phyloP scores from a whole-genome alignment of 495 filamentous ascomycete species.

The Aspergillus leporis region DNA sequence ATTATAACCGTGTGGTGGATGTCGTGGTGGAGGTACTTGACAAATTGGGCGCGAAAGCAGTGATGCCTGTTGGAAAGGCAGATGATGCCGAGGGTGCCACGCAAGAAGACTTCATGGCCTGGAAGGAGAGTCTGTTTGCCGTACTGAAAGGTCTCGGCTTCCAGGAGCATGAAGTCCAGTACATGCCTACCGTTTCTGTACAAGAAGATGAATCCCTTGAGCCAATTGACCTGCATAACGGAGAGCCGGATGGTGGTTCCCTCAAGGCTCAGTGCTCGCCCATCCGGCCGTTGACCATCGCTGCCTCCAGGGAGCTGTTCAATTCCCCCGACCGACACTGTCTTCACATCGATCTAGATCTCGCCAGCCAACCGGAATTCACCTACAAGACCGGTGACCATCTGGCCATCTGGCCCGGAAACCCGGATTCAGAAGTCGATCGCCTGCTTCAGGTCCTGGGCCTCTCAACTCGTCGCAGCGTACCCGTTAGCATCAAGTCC shows the following conservation, averaged over 20 bases:
- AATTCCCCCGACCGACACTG: constrained; percentile 40
- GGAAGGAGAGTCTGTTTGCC: constrained; percentile 46
- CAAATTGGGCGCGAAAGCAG: constrained; percentile 35
- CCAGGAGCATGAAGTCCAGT: constrained; percentile 37
- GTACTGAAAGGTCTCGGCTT: constrained; percentile 40
- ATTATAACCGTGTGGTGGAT: constrained; percentile 51
- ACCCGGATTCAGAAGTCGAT: constrained; percentile 54
- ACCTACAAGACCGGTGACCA: constrained; percentile 75
- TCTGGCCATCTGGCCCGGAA: constrained; percentile 69
- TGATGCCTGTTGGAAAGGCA: constrained; percentile 41
- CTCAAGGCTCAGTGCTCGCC: constrained; percentile 28
- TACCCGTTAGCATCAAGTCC: constrained; percentile 33
- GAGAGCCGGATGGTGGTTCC: constrained; percentile 34
- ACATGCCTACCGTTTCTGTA: constrained; percentile 43
- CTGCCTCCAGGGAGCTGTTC: constrained; percentile 41
- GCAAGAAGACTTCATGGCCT: constrained; percentile 52
- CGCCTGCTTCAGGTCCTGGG: constrained; percentile 39
- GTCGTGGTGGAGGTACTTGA: constrained; percentile 38
- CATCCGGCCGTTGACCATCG: constrained; percentile 34
- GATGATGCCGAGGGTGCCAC: constrained; percentile 51
- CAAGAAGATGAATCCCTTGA: constrained; percentile 39
- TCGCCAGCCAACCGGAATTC: constrained; percentile 47
- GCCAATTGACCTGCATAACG: constrained; percentile 40
- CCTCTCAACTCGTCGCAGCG: constrained; percentile 24
- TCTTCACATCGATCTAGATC: constrained; percentile 52